Evolutionary conservation across 768 basidiomycete genomes (phyloP).

Genomic region (Termitomyces sp.): DNA sequence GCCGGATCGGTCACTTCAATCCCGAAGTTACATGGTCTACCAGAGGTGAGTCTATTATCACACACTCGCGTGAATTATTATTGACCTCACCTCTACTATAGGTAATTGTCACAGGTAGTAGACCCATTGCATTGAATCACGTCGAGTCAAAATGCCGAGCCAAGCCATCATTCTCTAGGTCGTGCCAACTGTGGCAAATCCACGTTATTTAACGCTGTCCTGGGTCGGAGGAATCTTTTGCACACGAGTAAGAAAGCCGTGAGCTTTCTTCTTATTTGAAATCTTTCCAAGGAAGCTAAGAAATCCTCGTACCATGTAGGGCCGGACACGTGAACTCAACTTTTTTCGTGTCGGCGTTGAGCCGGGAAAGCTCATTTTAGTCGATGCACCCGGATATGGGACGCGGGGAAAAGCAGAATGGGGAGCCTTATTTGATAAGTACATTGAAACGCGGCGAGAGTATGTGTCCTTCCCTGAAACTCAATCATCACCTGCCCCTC

Average conservation of each 20-base stretch:
- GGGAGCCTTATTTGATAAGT: conserved; percentile 67
- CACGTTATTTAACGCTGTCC: conserved; percentile 64
- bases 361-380: conserved; percentile 58
- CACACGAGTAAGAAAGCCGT: conserved; percentile 72
- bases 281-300: background rate
- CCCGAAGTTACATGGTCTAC: conserved; percentile 37
- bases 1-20: conserved; percentile 34
- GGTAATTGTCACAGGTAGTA: conserved; percentile 44
- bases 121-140: background rate
- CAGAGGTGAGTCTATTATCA: conserved; percentile 31
- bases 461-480: conserved; percentile 29
- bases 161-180: conserved; percentile 35
- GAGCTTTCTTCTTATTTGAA: conserved; percentile 20
- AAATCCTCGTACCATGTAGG: conserved; percentile 36
- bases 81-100: conserved; percentile 11
- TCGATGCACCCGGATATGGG: conserved; percentile 84
- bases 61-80: background rate
- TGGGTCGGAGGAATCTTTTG: conserved; percentile 53
- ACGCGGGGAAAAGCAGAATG: conserved; percentile 69
- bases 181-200: conserved; percentile 82
- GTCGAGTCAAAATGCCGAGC: background rate
- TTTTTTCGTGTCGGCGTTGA: conserved; percentile 67
- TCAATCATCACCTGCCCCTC: background rate
- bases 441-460: conserved; percentile 58
- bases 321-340: conserved; percentile 67